phyloP scores from a whole-genome alignment of 139 green algal species.

The Volvox africanus region DNA sequence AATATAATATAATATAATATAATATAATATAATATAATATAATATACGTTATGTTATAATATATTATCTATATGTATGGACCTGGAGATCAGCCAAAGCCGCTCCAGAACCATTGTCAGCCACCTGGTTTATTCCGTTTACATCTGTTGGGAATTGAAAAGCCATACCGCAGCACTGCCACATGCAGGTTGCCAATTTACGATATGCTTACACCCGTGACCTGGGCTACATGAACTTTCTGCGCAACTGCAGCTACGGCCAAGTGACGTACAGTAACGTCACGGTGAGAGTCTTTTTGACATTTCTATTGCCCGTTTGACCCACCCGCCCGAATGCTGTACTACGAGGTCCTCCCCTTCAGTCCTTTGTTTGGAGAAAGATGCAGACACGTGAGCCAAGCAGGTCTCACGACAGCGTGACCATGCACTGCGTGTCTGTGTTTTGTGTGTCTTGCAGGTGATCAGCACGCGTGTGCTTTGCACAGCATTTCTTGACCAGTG shows the following conservation, averaged over 20 bases:
- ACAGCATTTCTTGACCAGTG: background rate
- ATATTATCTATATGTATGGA: background rate
- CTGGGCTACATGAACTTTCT: background rate
- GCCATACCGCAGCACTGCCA: no score
- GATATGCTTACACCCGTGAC: background rate
- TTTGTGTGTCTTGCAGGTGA: background rate
- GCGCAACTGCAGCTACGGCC: slow-evolving; percentile 8
- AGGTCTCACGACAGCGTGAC: background rate
- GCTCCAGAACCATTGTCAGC: background rate
- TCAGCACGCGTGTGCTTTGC: background rate
- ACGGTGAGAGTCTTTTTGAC: background rate
- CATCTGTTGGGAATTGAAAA: no score
- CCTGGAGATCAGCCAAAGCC: background rate
- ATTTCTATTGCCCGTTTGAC: background rate
- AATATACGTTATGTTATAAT: background rate
- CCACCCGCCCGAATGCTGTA: background rate
- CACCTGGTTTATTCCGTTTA: background rate
- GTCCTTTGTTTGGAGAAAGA: background rate
- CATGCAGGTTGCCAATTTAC: background rate
- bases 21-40: background rate
- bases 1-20: background rate
- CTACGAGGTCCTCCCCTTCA: background rate
- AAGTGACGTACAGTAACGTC: background rate
- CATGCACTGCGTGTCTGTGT: background rate
- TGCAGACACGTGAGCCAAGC: no score